These are phyloP conservation scores for Nemania bipapillata DNA, from an alignment of 2,329 filamentous ascomycete genomes.

Conservation along the genomic window DNA sequence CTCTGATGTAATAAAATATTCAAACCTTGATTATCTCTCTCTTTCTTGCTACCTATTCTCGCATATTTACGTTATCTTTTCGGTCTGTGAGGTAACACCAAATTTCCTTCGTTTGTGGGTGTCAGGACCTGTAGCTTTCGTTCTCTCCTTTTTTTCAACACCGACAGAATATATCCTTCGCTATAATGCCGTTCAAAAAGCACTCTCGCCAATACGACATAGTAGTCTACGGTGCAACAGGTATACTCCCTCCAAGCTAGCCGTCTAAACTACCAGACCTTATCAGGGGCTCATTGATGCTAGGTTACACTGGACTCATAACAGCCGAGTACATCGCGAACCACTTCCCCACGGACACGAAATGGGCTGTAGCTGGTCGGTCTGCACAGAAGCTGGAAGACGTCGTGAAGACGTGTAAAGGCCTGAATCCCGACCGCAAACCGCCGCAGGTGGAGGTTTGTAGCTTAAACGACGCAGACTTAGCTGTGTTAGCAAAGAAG, in stretches of 20 bases:
- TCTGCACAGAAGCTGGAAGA: constrained; percentile 67
- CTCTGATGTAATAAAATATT: constrained; percentile 10
- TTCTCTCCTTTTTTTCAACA: neutral
- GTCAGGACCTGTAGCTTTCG: neutral
- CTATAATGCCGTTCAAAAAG: constrained; percentile 60
- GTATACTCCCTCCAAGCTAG: constrained; percentile 50
- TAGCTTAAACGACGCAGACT: constrained; percentile 58
- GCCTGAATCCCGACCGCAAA: constrained; percentile 73
- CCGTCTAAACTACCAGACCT: neutral
- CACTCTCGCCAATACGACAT: constrained; percentile 67
- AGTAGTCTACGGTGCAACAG: constrained; percentile 68
- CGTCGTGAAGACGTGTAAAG: constrained; percentile 73
- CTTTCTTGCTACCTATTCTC: constrained; percentile 7
- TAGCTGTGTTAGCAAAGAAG: constrained; percentile 65
- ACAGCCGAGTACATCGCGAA: constrained; percentile 50
- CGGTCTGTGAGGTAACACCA: neutral
- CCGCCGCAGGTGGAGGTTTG: constrained; percentile 64
- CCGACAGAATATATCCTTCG: neutral
- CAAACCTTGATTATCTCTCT: neutral
- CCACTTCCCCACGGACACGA: constrained; percentile 47
- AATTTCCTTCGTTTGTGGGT: neutral
- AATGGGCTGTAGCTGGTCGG: constrained; percentile 52
- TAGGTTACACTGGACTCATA: constrained; percentile 50
- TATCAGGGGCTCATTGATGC: constrained; percentile 16
- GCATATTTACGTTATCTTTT: constrained; percentile 12